Evolutionary conservation across 192 early-diverging fungal species (phyloP), one percentile per base, ranked within the genome.

Genomic region (Linnemannia zychae): DNA sequence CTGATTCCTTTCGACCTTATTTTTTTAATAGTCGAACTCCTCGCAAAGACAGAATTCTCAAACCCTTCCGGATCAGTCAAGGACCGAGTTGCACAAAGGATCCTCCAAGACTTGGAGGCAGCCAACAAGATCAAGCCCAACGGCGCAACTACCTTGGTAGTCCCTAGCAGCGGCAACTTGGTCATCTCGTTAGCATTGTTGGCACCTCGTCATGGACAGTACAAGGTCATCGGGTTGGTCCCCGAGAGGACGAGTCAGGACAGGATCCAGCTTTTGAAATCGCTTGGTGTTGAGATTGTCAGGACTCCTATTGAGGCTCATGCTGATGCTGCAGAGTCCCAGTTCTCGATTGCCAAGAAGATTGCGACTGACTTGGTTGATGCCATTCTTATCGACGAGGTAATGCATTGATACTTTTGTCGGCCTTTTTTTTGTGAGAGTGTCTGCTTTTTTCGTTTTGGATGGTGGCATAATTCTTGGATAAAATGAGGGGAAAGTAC

Each of bases 171-270:
- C 4, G 95, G 95, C 3, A 95, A 95, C 78, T 80, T 96, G 66
- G 95, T 88, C 15, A 90, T 96, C 71, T 92, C 92, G 66, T 69
- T 96, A 13, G 92, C 93, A 4, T 84, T 92, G 66, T 79, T 96
- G 9, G 82, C 89, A 16, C 79, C 87, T 28, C 79, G 79, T 16
- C 47, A 87, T 47, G 79, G 86, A 1, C 88, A 91, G 18, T 89
- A 87, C 60, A 88, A 88, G 46, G 88, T 93, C 7, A 91, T 92
- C 22, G 87, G 87, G 28, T 80, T 96, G 24, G 70, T 95, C 17
- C 94, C 95, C 1, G 95, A 96, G 81, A 91, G 95, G 68, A 96
- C 93, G 0, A 91, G 91, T n/a, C 74, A 84, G 22, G 95, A 95
- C 82, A 92, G 93, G 47, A 92, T 95, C 52, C 86, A 88, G 18